Evolutionary conservation across 2,329 filamentous ascomycete species (phyloP).

Genomic region (Ilyonectria robusta): DNA sequence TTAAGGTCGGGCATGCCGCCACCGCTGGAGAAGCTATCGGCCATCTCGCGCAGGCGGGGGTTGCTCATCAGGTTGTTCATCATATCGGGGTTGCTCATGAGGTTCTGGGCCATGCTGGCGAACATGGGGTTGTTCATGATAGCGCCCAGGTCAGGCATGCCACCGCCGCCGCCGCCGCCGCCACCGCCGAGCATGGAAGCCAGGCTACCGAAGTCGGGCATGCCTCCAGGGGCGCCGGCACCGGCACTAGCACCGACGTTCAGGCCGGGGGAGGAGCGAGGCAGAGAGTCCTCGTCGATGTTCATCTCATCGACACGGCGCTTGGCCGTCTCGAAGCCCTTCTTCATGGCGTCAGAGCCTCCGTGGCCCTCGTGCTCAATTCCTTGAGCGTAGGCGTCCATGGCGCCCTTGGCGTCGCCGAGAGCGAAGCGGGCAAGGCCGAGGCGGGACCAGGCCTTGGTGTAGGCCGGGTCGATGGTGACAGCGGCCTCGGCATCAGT

Average conservation of each 20-base stretch:
- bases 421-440: conserved; percentile 93
- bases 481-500: conserved; percentile 93
- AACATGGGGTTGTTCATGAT: conserved; percentile 99
- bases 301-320: conserved; percentile 86
- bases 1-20: conserved; percentile 92
- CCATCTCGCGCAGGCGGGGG: conserved; percentile 89
- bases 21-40: conserved; percentile 80
- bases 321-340: conserved; percentile 94
- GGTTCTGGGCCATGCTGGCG: conserved; percentile 93
- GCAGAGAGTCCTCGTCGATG: conserved; percentile 55
- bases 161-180: conserved; percentile 71
- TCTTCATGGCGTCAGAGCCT: conserved; percentile 97
- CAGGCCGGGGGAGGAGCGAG: conserved; percentile 66
- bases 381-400: conserved; percentile 94
- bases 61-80: conserved; percentile 96
- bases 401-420: conserved; percentile 89
- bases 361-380: conserved; percentile 96
- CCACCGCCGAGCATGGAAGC: conserved; percentile 81
- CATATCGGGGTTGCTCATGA: conserved; percentile 97
- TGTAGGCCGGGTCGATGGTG: conserved; percentile 90
- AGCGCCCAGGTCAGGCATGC: conserved; percentile 88
- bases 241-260: conserved; percentile 65
- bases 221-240: conserved; percentile 69
- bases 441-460: conserved; percentile 95
- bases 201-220: conserved; percentile 79